Conservation (phyloP, 2,329 filamentous ascomycete species). For the Zasmidium angulare region DNA sequence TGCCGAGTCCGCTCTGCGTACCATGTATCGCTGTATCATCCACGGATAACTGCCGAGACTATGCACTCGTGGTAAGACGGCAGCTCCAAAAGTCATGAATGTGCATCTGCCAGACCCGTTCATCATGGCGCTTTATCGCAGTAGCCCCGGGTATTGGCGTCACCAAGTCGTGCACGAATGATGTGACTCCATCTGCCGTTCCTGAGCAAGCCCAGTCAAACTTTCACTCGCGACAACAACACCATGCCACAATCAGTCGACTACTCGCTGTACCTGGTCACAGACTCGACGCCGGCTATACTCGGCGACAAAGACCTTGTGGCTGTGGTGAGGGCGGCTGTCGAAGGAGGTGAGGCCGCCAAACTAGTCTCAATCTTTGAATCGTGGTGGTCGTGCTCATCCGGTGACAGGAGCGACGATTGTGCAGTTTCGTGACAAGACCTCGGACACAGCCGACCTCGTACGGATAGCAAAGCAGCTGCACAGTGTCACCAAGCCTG, state of each 20-base stretch:
- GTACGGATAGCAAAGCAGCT: slow-evolving; percentile 70
- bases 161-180: background rate
- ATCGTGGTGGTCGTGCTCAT: slow-evolving; percentile 14
- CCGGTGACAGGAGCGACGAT: slow-evolving; percentile 64
- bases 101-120: background rate
- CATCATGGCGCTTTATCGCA: background rate
- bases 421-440: slow-evolving; percentile 91
- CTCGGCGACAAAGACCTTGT: slow-evolving; percentile 70
- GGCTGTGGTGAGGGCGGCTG: slow-evolving; percentile 70
- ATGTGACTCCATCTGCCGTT: slow-evolving; percentile 5
- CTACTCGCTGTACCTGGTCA: slow-evolving; percentile 87
- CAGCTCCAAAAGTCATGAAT: background rate
- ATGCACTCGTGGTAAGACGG: too few relatives aligned
- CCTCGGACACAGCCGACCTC: slow-evolving; percentile 68
- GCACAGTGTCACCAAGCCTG: slow-evolving; percentile 66
- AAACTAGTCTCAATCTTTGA: too few relatives aligned
- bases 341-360: slow-evolving; percentile 63
- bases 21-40: too few relatives aligned
- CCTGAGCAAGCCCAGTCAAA: slow-evolving; percentile 1
- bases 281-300: slow-evolving; percentile 84
- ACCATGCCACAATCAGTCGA: slow-evolving; percentile 50
- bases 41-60: too few relatives aligned
- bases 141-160: background rate
- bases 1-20: too few relatives aligned
- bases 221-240: background rate